Evolutionary conservation across 495 filamentous ascomycete genomes (phyloP).

Genomic region (Rostrohypoxylon terebratum): DNA sequence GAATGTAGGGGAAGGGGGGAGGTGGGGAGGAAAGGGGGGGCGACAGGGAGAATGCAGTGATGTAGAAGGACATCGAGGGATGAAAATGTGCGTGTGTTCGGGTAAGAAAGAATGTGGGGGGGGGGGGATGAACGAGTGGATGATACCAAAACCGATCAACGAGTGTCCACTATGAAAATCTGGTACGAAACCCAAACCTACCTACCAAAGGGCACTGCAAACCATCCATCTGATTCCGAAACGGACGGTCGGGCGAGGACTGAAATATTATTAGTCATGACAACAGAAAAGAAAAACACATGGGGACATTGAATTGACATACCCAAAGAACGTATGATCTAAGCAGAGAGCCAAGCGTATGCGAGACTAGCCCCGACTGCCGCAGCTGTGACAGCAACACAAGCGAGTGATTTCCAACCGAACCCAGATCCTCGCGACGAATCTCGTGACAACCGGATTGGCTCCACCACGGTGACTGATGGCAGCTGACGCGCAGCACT

Average conservation of each 20-base stretch:
- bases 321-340: constrained; percentile 16
- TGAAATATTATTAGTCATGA: background rate
- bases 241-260: background rate
- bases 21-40: background rate
- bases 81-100: background rate
- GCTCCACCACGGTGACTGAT: constrained; percentile 23
- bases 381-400: constrained; percentile 37
- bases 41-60: background rate
- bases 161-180: no score
- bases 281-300: background rate
- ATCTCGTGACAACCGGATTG: constrained; percentile 13
- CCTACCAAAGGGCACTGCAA: constrained; percentile 39
- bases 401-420: constrained; percentile 42
- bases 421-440: constrained; percentile 6
- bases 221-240: constrained; percentile 6
- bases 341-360: constrained; percentile 37
- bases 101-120: background rate
- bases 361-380: constrained; percentile 35
- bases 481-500: constrained; percentile 26
- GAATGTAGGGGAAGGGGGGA: background rate
- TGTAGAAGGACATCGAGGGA: no score
- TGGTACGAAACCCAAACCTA: background rate
- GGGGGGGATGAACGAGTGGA: background rate
- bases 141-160: background rate
- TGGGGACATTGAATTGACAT: background rate